Evolutionary conservation across 805 yeast genomes (phyloP).

Genomic region (Lachancea meyersii): DNA sequence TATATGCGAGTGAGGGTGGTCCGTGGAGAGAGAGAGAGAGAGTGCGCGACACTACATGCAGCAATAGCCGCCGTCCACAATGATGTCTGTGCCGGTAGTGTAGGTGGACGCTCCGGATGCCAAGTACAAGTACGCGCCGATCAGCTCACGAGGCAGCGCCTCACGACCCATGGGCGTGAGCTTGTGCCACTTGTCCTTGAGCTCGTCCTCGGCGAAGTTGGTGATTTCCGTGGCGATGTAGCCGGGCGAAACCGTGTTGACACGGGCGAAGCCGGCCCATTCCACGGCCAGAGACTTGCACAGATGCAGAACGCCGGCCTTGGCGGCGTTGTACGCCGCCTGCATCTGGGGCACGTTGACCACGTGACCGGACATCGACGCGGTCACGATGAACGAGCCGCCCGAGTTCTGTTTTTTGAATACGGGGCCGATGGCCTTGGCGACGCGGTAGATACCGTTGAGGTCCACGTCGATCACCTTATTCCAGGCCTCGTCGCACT

Average conservation of each 20-base stretch:
- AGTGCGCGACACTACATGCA: no score
- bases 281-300: conserved; percentile 76
- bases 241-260: conserved; percentile 80
- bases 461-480: conserved; percentile 69
- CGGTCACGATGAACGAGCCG: conserved; percentile 78
- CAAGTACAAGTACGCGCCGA: conserved; percentile 72
- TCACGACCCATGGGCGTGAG: conserved; percentile 67
- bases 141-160: conserved; percentile 65
- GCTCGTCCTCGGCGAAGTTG: conserved; percentile 40
- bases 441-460: conserved; percentile 74
- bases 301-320: conserved; percentile 75
- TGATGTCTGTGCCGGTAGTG: conserved; percentile 72
- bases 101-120: conserved; percentile 77
- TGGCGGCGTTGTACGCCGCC: conserved; percentile 79
- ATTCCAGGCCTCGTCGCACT: conserved; percentile 57
- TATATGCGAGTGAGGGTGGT: neutral
- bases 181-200: conserved; percentile 44
- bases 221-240: conserved; percentile 70
- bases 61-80: conserved; percentile 65
- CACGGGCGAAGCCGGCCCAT: conserved; percentile 83
- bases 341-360: conserved; percentile 84
- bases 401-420: conserved; percentile 64
- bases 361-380: conserved; percentile 85
- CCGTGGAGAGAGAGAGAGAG: neutral
- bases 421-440: conserved; percentile 64